Evolutionary conservation across 140 eudicot species (phyloP), one percentile per base, ranked within the genome.

Genomic region (Oenanthe javanica): DNA sequence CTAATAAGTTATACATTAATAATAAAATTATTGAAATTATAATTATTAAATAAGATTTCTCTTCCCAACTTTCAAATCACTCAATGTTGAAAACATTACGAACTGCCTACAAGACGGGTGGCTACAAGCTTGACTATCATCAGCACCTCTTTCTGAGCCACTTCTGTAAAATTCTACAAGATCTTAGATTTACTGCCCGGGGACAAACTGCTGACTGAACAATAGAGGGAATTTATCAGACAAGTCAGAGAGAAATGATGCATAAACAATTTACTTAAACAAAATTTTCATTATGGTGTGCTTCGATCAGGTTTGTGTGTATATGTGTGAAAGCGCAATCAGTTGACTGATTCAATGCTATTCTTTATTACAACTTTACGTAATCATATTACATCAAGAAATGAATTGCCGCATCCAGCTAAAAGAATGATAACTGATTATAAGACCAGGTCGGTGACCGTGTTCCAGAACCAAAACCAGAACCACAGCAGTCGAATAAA

Each of bases 351-450:
- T 18, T n/a, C 77, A 18, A 72, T 72, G 50, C 45, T 48, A 5
- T 48, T 23, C 16, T 27, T 75, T 45, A 78, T 78, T 63, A 78
- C 57, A 78, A n/a, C 46, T 78, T 63, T 5, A 45, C 51, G 54
- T 48, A 75, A 23, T 47, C 61, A 25, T 75, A 75, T 25, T 75
- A 47, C 78, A 75, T 46, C 19, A 48, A 75, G 18, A 75, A 21
- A 4, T 10, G 23, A 48, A 75, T 75, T 48, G 51, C 43, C 48
- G 74, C 23, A 19, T 79, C 63, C 82, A 59, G 64, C 74, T 45
- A 77, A 83, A 79, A 87, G 87, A 84, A 84, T 87, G 82, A 81
- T 57, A 75, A 79, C 76, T 77, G 85, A 47, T 80, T 59, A 19
- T 52, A 43, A 74, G 43, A 67, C 70, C 76, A 3, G n/a, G 46